Evolutionary conservation across 2,329 filamentous ascomycete species (phyloP).

Genomic region (Xylariaceae sp.): DNA sequence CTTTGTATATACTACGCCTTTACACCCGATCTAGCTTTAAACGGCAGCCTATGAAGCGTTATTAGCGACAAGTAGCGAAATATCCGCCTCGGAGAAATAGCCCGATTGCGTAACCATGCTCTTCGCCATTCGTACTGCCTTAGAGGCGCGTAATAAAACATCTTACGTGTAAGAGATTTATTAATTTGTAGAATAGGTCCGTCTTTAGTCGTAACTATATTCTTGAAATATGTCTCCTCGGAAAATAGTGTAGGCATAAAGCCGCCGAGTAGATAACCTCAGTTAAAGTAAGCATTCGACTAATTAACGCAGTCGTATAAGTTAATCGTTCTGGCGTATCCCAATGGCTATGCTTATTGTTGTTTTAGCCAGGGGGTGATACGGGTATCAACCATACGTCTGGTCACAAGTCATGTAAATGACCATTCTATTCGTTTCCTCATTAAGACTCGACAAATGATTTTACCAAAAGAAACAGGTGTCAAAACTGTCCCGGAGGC

Average conservation of each 20-base stretch:
- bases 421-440: too few species aligned
- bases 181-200: background rate
- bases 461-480: too few species aligned
- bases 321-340: too few species aligned
- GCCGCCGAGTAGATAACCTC: background rate
- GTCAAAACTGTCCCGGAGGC: too few species aligned
- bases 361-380: background rate
- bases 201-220: background rate
- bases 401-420: too few species aligned
- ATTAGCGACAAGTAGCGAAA: background rate
- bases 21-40: background rate
- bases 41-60: background rate
- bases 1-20: background rate
- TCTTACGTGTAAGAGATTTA: background rate
- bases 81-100: background rate
- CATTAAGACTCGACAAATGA: too few species aligned
- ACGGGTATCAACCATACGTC: too few species aligned
- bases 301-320: too few species aligned
- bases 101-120: background rate
- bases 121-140: background rate
- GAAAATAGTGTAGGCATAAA: background rate
- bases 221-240: background rate
- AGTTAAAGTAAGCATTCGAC: too few species aligned
- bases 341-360: too few species aligned
- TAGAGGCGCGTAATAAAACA: background rate